Conservation (phyloP, 2,329 filamentous ascomycete genomes). For the Epichloe coenophiala region DNA sequence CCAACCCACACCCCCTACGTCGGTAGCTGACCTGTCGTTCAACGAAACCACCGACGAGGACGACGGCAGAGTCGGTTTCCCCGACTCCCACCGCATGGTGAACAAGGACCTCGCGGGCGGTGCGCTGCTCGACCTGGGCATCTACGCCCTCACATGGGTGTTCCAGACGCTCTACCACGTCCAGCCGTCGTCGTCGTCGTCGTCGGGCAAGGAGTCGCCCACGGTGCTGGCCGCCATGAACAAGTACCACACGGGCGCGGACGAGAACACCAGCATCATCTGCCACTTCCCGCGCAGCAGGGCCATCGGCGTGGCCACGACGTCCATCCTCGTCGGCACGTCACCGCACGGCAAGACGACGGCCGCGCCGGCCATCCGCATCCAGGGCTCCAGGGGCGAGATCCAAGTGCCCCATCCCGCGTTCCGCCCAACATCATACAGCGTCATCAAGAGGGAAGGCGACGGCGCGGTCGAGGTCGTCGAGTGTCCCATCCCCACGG, state of each 20-base stretch:
- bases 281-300: conserved; percentile 58
- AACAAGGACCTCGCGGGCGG: conserved; percentile 75
- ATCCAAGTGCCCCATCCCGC: conserved; percentile 66
- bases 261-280: conserved; percentile 68
- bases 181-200: conserved; percentile 27
- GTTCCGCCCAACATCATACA: conserved; percentile 54
- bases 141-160: conserved; percentile 83
- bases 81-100: conserved; percentile 60
- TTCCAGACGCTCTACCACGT: conserved; percentile 82
- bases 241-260: conserved; percentile 61
- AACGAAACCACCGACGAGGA: conserved; percentile 40
- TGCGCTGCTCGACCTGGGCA: conserved; percentile 69
- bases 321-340: conserved; percentile 46
- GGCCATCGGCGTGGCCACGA: conserved; percentile 60
- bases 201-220: conserved; percentile 51
- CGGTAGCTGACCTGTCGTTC: conserved; percentile 46
- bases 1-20: background rate
- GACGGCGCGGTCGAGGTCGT: conserved; percentile 35
- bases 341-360: conserved; percentile 47
- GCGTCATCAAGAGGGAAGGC: conserved; percentile 41
- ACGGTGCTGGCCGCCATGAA: conserved; percentile 55
- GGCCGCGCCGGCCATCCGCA: conserved; percentile 55
- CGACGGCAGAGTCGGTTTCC: conserved; percentile 36
- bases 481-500: conserved; percentile 38
- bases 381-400: conserved; percentile 70